phyloP scores from a whole-genome alignment of 306 rosid genomes.

The Astragalus glycyphyllos region DNA sequence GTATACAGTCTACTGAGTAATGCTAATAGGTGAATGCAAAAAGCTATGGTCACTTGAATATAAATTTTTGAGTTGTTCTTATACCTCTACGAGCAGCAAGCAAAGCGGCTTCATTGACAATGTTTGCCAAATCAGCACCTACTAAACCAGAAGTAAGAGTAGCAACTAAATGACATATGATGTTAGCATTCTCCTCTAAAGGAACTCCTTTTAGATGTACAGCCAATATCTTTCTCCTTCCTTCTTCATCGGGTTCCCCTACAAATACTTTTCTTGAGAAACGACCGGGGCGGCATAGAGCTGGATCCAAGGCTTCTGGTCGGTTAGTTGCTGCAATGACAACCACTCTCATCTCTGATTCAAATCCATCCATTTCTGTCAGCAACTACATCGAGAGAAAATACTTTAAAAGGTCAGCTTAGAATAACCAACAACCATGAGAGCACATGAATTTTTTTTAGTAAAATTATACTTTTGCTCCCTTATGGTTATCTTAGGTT shows the following conservation, averaged over 20 bases:
- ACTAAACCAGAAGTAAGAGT: constrained; percentile 86
- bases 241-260: constrained; percentile 93
- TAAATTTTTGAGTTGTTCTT: constrained; percentile 32
- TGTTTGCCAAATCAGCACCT: constrained; percentile 96
- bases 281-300: constrained; percentile 97
- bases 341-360: constrained; percentile 82
- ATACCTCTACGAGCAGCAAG: constrained; percentile 96
- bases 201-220: constrained; percentile 94
- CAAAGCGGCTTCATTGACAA: constrained; percentile 89
- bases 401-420: constrained; percentile 33
- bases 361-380: constrained; percentile 99
- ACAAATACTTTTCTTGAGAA: constrained; percentile 93
- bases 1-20: not conserved
- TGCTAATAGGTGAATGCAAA: not conserved
- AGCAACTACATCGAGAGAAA: constrained; percentile 62
- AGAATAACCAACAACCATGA: not conserved
- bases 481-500: no score
- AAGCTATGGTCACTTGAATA: constrained; percentile 22
- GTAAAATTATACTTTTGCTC: no score
- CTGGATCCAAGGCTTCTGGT: constrained; percentile 94
- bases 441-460: not conserved
- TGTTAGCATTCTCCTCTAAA: constrained; percentile 71
- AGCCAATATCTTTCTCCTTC: constrained; percentile 89
- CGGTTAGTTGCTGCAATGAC: constrained; percentile 96
- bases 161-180: constrained; percentile 80